Conservation (phyloP, 768 basidiomycete species). For the Coprinopsis sp. region DNA sequence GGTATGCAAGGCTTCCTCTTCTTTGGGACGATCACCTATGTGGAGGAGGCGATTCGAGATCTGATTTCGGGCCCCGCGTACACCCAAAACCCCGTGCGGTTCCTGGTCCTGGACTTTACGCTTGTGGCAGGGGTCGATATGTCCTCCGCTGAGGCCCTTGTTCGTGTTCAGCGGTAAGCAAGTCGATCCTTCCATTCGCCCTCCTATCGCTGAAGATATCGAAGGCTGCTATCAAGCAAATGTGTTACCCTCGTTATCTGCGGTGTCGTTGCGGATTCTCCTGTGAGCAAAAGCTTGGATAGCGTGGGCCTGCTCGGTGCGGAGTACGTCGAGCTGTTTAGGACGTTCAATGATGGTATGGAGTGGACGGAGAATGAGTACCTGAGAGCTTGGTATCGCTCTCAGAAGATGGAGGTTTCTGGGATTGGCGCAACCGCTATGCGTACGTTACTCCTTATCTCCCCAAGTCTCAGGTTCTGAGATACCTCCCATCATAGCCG, state of each 20-base stretch:
- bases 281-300: constrained; percentile 66
- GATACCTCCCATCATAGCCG: constrained; percentile 27
- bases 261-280: constrained; percentile 61
- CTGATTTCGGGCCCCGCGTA: constrained; percentile 70
- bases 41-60: constrained; percentile 81
- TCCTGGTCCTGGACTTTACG: constrained; percentile 83
- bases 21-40: constrained; percentile 88
- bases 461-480: not conserved
- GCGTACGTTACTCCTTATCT: constrained; percentile 24
- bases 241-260: constrained; percentile 87
- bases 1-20: constrained; percentile 65
- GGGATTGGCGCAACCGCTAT: constrained; percentile 35
- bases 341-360: constrained; percentile 3
- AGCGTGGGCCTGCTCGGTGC: constrained; percentile 79
- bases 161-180: constrained; percentile 86
- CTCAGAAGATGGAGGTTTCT: constrained; percentile 51
- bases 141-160: constrained; percentile 92
- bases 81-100: constrained; percentile 74
- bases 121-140: constrained; percentile 90
- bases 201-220: too few relatives aligned
- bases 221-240: constrained; percentile 68
- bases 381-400: constrained; percentile 71
- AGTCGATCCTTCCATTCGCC: too few relatives aligned
- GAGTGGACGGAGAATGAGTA: constrained; percentile 98
- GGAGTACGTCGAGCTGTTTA: constrained; percentile 73